These are phyloP conservation scores for Globisporangium irregulare DNA, from an alignment of 352 stramenopile genomes.

Conservation along the genomic window DNA sequence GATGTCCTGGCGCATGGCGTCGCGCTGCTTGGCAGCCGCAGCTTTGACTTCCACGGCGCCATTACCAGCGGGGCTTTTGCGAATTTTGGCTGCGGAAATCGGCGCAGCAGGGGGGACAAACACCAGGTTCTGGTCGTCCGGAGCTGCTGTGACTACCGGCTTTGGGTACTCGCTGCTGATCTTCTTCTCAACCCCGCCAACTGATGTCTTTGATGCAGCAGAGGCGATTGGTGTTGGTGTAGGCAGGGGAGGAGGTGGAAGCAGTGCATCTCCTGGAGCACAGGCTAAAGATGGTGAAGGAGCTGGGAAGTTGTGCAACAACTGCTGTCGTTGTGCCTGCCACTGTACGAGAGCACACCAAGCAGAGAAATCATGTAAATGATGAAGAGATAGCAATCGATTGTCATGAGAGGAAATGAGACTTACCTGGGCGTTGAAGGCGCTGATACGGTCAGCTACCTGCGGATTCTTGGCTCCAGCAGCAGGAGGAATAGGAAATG, in stretches of 20 bases:
- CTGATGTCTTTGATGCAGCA: conserved; percentile 5
- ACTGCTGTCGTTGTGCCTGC: conserved; percentile 39
- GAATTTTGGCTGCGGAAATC: not conserved
- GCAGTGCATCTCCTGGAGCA: not conserved
- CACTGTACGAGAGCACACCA: conserved; percentile 24
- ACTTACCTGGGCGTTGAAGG: conserved; percentile 55
- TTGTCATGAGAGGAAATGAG: not conserved
- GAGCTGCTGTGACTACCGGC: conserved; percentile 6
- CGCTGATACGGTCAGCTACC: conserved; percentile 38
- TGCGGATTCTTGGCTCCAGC: conserved; percentile 2
- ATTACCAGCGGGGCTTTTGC: not conserved
- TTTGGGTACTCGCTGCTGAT: conserved; percentile 12
- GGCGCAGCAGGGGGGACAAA: conserved; percentile 7
- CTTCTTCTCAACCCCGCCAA: not conserved
- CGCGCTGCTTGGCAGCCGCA: conserved; percentile 12
- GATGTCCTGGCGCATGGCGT: conserved; percentile 35
- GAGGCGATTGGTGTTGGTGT: conserved; percentile 15
- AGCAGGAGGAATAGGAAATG: not conserved
- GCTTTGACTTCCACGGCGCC: conserved; percentile 12
- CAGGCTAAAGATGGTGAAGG: conserved; percentile 17
- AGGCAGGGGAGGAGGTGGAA: conserved; percentile 11
- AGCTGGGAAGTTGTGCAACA: conserved; percentile 23
- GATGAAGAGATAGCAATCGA: not conserved
- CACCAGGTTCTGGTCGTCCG: not conserved
- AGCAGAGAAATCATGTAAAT: not conserved